These are phyloP conservation scores for Babesia ovis DNA, from an alignment of 169 alveolate genomes.

Conservation along the genomic window DNA sequence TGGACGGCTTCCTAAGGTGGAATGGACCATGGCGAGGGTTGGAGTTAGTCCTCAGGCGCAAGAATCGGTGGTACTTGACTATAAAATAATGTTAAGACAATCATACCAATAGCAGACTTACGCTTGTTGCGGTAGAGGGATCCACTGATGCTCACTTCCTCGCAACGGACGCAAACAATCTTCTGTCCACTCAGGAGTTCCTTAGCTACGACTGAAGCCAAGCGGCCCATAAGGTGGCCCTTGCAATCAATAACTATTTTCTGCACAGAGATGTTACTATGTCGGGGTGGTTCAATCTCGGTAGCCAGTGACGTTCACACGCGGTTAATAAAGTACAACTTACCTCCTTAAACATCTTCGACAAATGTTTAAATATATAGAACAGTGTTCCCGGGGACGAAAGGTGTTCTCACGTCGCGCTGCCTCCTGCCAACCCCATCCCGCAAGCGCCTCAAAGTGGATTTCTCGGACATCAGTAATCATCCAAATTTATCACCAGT, in stretches of 20 bases:
- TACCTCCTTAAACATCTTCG: constrained; percentile 71
- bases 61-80: constrained; percentile 92
- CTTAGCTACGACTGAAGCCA: constrained; percentile 98
- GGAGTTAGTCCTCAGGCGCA: constrained; percentile 92
- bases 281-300: constrained; percentile 3
- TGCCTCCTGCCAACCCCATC: constrained; percentile 41
- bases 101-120: constrained; percentile 9
- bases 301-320: neutral
- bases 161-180: constrained; percentile 95
- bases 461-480: too few relatives aligned
- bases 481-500: too few relatives aligned
- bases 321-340: neutral
- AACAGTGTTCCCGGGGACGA: neutral
- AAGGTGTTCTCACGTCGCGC: neutral
- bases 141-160: constrained; percentile 95
- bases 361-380: constrained; percentile 1
- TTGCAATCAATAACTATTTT: constrained; percentile 93
- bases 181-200: constrained; percentile 96
- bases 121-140: constrained; percentile 91
- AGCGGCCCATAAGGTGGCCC: constrained; percentile 98
- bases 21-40: constrained; percentile 96
- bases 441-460: constrained; percentile 13
- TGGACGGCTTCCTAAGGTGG: constrained; percentile 97
- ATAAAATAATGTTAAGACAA: constrained; percentile 13
- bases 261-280: constrained; percentile 8